Conservation (phyloP, 73 alveolate species). For the Paramecium sexaurelia region DNA sequence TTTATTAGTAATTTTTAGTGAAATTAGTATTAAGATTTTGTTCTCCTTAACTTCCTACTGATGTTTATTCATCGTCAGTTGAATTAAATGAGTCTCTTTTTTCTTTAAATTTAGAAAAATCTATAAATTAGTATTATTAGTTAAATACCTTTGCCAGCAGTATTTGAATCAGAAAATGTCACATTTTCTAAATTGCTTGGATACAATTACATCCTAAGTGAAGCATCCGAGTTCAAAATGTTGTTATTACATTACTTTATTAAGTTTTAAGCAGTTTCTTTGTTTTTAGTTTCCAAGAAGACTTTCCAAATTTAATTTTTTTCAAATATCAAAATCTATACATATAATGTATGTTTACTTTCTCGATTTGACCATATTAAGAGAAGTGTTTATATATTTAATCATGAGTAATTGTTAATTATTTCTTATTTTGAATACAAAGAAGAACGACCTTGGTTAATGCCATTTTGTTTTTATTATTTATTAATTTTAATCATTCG, state of each 20-base stretch:
- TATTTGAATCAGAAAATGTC: neutral
- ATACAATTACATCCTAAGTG: neutral
- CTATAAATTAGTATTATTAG: neutral
- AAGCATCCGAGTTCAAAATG: neutral
- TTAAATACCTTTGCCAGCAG: conserved; percentile 31
- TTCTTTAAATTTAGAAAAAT: neutral
- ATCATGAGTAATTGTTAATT: conserved; percentile 8
- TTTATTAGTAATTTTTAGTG: neutral
- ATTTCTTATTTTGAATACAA: conserved; percentile 48
- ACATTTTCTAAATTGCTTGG: neutral
- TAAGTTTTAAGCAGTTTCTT: neutral
- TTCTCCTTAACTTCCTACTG: neutral
- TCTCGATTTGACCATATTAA: neutral
- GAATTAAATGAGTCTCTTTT: neutral
- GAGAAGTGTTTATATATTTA: neutral
- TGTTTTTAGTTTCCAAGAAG: conserved; percentile 3
- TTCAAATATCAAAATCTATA: conserved; percentile 26
- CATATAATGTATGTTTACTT: neutral
- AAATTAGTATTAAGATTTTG: neutral
- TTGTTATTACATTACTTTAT: neutral
- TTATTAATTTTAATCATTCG: conserved; percentile 6
- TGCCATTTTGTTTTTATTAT: neutral
- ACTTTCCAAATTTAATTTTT: conserved; percentile 24
- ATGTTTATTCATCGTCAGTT: conserved; percentile 11
- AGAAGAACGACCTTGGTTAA: conserved; percentile 48